Percentiles rank a stretch among this genome's conserved stretches.
These are phyloP conservation scores for Schoenoplectus triqueter DNA, from an alignment of 202 grass and related monocot species.

Conservation along the genomic window DNA sequence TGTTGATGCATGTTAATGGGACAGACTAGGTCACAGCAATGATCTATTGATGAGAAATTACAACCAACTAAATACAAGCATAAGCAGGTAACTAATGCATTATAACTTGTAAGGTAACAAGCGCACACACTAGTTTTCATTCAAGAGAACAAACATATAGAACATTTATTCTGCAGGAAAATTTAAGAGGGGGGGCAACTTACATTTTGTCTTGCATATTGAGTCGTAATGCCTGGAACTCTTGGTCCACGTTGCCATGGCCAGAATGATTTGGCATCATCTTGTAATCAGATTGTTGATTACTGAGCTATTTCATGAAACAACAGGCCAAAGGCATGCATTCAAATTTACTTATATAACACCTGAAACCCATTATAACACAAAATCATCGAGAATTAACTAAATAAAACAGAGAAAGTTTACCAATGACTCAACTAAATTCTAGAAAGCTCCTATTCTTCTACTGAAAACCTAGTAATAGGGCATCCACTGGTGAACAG, in stretches of 20 bases:
- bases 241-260: slow-evolving; percentile 35
- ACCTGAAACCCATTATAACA: not conserved
- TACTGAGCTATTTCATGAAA: not conserved
- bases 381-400: not conserved
- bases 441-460: not conserved
- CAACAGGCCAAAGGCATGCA: not conserved
- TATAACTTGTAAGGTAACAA: slow-evolving; percentile 28
- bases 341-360: not conserved
- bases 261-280: slow-evolving; percentile 43
- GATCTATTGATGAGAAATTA: not conserved
- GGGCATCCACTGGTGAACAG: not conserved
- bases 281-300: not conserved
- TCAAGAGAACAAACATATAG: not conserved
- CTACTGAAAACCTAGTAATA: not conserved
- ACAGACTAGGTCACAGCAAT: not conserved
- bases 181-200: not conserved
- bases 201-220: slow-evolving; percentile 63
- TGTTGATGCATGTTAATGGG: slow-evolving; percentile 15
- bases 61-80: slow-evolving; percentile 23
- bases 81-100: not conserved
- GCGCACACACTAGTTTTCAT: not conserved
- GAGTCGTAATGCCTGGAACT: slow-evolving; percentile 40
- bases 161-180: slow-evolving; percentile 9
- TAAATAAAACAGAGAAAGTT: not conserved
- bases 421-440: not conserved